Conservation (phyloP, 345 rosid genomes). For the Syzygium aqueum region DNA sequence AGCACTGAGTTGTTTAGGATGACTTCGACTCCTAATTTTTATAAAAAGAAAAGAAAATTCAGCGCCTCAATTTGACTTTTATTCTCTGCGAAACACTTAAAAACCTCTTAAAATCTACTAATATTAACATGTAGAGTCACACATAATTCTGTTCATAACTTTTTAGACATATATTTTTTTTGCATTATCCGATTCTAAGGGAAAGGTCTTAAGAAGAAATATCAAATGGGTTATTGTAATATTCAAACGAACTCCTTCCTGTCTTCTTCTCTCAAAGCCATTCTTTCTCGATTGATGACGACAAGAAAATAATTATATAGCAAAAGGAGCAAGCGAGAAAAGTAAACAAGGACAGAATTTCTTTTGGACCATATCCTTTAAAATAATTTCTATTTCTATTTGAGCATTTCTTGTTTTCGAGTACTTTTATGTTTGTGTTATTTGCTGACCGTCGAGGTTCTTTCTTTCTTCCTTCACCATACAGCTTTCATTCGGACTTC, state of each 20-base stretch:
- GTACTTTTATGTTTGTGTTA: not conserved
- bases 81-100: not conserved
- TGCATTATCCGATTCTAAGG: not conserved
- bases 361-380: not conserved
- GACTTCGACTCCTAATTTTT: not conserved
- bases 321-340: not conserved
- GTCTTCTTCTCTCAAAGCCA: not conserved
- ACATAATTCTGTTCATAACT: not conserved
- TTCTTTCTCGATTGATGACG: not conserved
- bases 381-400: not conserved
- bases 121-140: not conserved
- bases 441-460: not conserved
- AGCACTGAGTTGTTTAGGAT: not conserved
- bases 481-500: not conserved
- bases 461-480: not conserved
- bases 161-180: too few relatives aligned
- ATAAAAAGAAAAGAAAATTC: too few relatives aligned
- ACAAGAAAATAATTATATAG: not conserved
- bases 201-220: not conserved
- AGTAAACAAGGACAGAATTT: not conserved
- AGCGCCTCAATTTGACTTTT: not conserved
- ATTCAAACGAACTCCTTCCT: not conserved
- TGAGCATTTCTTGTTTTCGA: not conserved
- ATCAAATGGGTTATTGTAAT: not conserved
- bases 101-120: not conserved